These are phyloP conservation scores for Pseudogymnoascus sp. DNA, from an alignment of 2,329 filamentous ascomycete genomes.

Conservation along the genomic window DNA sequence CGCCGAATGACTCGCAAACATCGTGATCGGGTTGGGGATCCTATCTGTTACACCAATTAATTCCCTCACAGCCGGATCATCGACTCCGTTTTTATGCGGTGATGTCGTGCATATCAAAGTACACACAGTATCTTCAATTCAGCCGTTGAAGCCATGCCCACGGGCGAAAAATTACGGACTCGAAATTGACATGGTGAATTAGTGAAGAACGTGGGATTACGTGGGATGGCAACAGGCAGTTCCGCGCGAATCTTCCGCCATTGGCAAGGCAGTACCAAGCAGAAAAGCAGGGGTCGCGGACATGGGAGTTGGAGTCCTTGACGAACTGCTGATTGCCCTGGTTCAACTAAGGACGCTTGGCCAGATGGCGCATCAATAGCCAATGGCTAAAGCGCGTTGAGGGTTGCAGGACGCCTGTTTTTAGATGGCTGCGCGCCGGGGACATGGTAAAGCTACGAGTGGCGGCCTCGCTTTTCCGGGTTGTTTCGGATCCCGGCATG, in stretches of 20 bases:
- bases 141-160: background rate
- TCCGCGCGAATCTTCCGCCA: slow-evolving; percentile 5
- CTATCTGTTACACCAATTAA: background rate
- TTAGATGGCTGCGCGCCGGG: background rate
- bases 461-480: background rate
- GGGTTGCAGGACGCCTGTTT: slow-evolving; percentile 1
- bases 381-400: background rate
- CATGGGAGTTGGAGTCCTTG: background rate
- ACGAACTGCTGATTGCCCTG: slow-evolving; percentile 3
- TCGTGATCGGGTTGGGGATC: background rate
- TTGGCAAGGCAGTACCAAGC: background rate
- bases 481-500: slow-evolving; percentile 11
- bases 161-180: slow-evolving; percentile 4
- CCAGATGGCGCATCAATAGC: background rate
- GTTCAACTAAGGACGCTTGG: background rate
- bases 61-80: background rate
- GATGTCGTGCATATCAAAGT: background rate
- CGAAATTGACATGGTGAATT: background rate
- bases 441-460: slow-evolving; percentile 6
- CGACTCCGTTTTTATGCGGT: background rate
- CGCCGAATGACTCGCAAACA: background rate
- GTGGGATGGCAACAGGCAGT: background rate
- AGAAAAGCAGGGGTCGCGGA: background rate
- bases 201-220: slow-evolving; percentile 3
- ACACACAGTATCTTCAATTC: background rate